Evolutionary conservation across 2,329 filamentous ascomycete genomes (phyloP), one percentile per base, ranked within the genome.

Genomic region (Phialophora chinensis): DNA sequence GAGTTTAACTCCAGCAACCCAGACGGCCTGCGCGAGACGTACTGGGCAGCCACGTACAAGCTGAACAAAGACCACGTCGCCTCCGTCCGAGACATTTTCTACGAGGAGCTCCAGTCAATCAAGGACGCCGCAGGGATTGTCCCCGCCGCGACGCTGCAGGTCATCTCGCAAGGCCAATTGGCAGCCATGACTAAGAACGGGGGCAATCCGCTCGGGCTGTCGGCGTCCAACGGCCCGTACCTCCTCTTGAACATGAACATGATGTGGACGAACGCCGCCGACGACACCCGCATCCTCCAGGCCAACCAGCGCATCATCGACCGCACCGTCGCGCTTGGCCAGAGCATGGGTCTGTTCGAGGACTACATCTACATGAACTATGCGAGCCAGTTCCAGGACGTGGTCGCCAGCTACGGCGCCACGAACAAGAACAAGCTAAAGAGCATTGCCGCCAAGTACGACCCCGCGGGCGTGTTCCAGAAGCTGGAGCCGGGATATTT

Each of bases 341-440:
- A 77, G 68, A 64, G 66, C 62, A 68, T 71, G 42, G 75, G 75
- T 0, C 38, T 80, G 4, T 66, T 69, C 35, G 69, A 74, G 12
- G 64, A 74, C 35, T 83, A 75, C 63, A 68, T 81, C 27, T 84
- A 83, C 69, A 79, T 83, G 77, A 84, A 83, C 70, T 83, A 84
- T 65, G 82, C 81, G 6, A 76, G 75, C 61, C 74, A 76, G 72
- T 79, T 74, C 63, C 80, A 84, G 69, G 76, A 79, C 66, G 76
- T 79, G 0, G 71, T 84, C 47, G 65, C 72, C 4, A 77, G 78
- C 35, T 84, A 83, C 66, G 81, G 81, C 1, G 53, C 65, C n/a
- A 71, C 66, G 8, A 83, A 79, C 57, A 69, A 75, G 44, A 61
- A 70, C 29, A 74, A 69, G 33, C 62, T 83, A 70, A 73, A 73